Conservation (phyloP, 225 moss, liverwort and hornwort genomes). For the Neckera pumila region DNA sequence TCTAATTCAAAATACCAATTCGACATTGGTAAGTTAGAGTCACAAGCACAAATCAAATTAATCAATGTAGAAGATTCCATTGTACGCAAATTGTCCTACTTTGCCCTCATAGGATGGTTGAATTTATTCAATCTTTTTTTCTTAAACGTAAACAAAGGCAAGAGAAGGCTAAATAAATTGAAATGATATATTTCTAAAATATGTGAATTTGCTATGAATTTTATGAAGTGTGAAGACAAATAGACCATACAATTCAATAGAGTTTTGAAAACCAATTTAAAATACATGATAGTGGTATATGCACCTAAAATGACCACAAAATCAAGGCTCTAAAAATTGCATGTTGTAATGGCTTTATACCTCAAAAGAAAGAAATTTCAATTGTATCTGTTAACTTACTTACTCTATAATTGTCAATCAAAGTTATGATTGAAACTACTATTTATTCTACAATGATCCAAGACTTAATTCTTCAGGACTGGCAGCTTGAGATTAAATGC, state of each 20-base stretch:
- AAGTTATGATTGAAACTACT: neutral
- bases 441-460: neutral
- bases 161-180: neutral
- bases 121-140: too few species aligned
- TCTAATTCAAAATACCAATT: neutral
- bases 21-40: neutral
- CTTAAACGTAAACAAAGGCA: neutral
- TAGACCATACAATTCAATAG: neutral
- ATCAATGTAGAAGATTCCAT: neutral
- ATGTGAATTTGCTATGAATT: neutral
- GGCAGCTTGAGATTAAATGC: neutral
- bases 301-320: neutral
- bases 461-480: neutral
- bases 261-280: neutral
- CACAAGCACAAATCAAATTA: neutral
- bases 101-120: neutral
- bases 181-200: neutral
- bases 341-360: neutral
- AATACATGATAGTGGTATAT: neutral
- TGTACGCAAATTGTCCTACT: neutral
- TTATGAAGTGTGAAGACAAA: neutral
- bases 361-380: neutral
- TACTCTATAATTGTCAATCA: neutral
- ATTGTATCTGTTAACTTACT: neutral
- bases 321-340: neutral